These are phyloP conservation scores for Exobasidium cylindrosporum DNA, from an alignment of 1,284 basidiomycete species.

Conservation along the genomic window DNA sequence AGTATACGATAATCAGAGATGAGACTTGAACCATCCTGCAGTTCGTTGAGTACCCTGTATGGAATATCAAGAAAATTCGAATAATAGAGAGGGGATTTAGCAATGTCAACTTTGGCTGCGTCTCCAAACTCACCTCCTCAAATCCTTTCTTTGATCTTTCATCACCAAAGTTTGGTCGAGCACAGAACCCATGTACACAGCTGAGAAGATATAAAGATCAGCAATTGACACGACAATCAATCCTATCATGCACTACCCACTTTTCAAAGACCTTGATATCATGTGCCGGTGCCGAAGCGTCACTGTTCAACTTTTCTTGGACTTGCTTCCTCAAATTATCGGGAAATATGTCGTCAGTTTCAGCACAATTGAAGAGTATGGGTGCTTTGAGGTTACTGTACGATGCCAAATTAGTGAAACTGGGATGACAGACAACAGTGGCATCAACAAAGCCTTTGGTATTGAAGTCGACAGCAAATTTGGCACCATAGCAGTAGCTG, in stretches of 20 bases:
- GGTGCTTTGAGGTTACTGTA: slow-evolving; percentile 59
- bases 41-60: slow-evolving; percentile 2
- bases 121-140: slow-evolving; percentile 54
- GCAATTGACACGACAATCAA: not conserved
- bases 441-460: slow-evolving; percentile 57
- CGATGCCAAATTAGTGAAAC: slow-evolving; percentile 49
- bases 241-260: slow-evolving; percentile 47
- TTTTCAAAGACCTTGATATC: slow-evolving; percentile 64
- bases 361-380: slow-evolving; percentile 63
- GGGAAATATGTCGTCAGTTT: slow-evolving; percentile 63
- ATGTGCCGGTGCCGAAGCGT: slow-evolving; percentile 59
- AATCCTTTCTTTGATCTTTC: slow-evolving; percentile 61
- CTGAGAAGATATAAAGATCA: slow-evolving; percentile 50
- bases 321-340: slow-evolving; percentile 57
- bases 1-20: slow-evolving; percentile 2
- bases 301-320: slow-evolving; percentile 59
- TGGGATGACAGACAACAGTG: slow-evolving; percentile 65
- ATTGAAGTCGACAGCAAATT: slow-evolving; percentile 42
- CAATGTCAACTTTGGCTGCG: not conserved
- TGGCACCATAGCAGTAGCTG: slow-evolving; percentile 65
- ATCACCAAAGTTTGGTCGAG: slow-evolving; percentile 60
- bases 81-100: no score
- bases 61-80: no score
- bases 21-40: slow-evolving; percentile 15
- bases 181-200: slow-evolving; percentile 64